Percentiles rank a stretch among this genome's conserved stretches.
These are phyloP conservation scores for Eutrema heterophyllum DNA, from an alignment of 345 rosid species.

Conservation along the genomic window DNA sequence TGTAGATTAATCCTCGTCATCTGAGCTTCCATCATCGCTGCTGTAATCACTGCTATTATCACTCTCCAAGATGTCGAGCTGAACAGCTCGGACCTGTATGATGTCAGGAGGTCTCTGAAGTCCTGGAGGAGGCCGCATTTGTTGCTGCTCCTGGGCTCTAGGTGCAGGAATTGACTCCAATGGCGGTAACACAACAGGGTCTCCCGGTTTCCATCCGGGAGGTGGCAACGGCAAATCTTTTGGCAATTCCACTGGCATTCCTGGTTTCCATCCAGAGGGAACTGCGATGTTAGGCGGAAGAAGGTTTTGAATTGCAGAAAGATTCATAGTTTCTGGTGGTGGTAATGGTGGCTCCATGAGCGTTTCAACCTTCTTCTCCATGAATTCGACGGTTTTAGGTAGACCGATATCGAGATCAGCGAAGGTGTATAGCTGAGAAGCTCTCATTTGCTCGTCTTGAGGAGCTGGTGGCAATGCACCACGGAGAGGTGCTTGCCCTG, in stretches of 20 bases:
- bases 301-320: constrained; percentile 53
- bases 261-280: constrained; percentile 93
- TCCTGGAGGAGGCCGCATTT: constrained; percentile 44
- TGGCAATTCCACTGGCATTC: constrained; percentile 87
- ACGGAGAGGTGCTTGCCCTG: constrained; percentile 84
- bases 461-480: constrained; percentile 98
- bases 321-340: constrained; percentile 33
- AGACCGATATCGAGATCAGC: constrained; percentile 89
- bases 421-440: constrained; percentile 73
- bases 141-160: constrained; percentile 42
- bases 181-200: constrained; percentile 68
- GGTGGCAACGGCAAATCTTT: constrained; percentile 68
- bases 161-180: constrained; percentile 53
- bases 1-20: constrained; percentile 34
- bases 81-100: constrained; percentile 79
- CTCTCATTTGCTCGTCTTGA: constrained; percentile 95
- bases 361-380: constrained; percentile 61
- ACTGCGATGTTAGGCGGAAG: constrained; percentile 60
- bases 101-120: constrained; percentile 60
- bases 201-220: constrained; percentile 96
- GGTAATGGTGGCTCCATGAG: constrained; percentile 64
- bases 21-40: constrained; percentile 38
- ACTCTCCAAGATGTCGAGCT: constrained; percentile 73
- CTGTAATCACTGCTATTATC: constrained; percentile 71
- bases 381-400: constrained; percentile 50